Conservation (phyloP, 148 eudicot species). For the Cornus controversa region DNA sequence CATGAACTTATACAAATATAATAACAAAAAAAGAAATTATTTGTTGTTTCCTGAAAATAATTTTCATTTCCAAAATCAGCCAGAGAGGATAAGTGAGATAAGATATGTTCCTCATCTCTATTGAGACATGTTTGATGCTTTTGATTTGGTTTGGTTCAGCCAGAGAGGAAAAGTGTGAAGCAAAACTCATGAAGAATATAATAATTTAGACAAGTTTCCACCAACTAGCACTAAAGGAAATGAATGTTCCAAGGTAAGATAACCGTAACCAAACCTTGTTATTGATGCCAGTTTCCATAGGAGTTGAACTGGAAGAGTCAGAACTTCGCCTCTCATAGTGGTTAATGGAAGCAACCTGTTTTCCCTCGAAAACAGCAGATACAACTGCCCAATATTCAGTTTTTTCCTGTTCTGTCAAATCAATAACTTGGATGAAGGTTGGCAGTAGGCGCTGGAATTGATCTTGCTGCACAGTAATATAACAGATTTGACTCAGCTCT, state of each 20-base stretch:
- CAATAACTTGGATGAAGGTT: constrained; percentile 85
- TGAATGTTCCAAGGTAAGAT: neutral
- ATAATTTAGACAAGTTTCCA: constrained; percentile 1
- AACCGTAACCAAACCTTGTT: constrained; percentile 57
- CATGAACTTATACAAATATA: neutral
- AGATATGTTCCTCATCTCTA: neutral
- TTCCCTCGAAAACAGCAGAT: constrained; percentile 82
- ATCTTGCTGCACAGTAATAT: constrained; percentile 67
- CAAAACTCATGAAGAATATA: neutral
- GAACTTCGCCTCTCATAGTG: constrained; percentile 28
- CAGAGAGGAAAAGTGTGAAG: neutral
- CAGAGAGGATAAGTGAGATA: neutral
- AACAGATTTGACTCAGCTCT: neutral
- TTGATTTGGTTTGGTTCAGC: neutral
- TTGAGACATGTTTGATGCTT: neutral
- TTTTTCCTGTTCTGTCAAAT: constrained; percentile 73
- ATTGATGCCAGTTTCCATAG: constrained; percentile 58
- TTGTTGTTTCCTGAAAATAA: neutral
- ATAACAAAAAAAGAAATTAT: neutral
- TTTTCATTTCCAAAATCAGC: neutral
- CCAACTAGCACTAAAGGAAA: neutral
- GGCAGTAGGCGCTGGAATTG: constrained; percentile 88
- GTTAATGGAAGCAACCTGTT: constrained; percentile 45
- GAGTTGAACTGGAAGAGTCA: constrained; percentile 25
- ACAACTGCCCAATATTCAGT: constrained; percentile 72